Conservation (phyloP, 164 flowering plant species). For the Umbilicus rupestris region DNA sequence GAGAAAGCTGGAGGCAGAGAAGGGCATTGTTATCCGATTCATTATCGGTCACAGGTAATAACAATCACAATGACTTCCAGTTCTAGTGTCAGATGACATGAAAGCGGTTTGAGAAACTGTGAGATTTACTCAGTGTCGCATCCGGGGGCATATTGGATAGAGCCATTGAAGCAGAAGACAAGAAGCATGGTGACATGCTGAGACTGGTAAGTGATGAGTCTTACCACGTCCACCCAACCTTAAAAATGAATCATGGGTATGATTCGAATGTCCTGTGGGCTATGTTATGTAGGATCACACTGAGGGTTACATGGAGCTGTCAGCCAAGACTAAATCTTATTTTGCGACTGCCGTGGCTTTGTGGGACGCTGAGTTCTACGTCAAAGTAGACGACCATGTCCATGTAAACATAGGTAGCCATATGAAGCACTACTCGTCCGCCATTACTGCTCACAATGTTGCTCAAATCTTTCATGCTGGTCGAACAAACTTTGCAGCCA, state of each 20-base stretch:
- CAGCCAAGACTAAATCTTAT: constrained; percentile 58
- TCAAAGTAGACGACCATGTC: constrained; percentile 70
- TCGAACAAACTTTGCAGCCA: constrained; percentile 27
- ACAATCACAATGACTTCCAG: not conserved
- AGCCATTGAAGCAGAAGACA: constrained; percentile 55
- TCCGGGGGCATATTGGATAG: constrained; percentile 51
- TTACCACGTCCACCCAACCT: not conserved
- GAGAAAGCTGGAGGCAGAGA: constrained; percentile 46
- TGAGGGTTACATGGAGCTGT: constrained; percentile 61
- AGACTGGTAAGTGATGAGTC: constrained; percentile 53
- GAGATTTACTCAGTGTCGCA: constrained; percentile 32
- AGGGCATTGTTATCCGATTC: constrained; percentile 53
- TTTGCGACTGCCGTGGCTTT: constrained; percentile 47
- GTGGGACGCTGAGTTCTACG: constrained; percentile 68
- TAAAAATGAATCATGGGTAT: no score
- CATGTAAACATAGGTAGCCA: constrained; percentile 59
- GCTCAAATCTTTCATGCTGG: no score
- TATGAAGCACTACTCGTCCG: no score
- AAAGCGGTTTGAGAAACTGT: not conserved
- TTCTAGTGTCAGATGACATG: not conserved
- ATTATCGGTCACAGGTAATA: constrained; percentile 56
- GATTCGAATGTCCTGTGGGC: no score
- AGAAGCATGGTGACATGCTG: constrained; percentile 54
- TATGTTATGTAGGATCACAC: constrained; percentile 50
- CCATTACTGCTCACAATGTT: no score